Evolutionary conservation across 2,329 filamentous ascomycete genomes (phyloP).

Genomic region (Teratosphaeria epicoccoides): DNA sequence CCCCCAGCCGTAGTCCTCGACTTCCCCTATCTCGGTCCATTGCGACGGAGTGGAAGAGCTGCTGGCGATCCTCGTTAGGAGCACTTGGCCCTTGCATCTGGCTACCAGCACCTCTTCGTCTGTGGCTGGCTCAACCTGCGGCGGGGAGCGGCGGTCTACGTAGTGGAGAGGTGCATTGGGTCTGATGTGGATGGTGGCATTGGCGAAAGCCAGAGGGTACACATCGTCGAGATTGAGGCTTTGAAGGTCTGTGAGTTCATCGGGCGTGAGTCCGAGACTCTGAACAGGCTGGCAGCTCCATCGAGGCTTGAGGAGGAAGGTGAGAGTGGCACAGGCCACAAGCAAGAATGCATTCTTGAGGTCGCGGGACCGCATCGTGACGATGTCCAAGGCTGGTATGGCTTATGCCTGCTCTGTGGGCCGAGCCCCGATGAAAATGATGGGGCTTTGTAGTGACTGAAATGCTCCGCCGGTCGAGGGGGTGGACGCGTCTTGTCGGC

Average conservation of each 20-base stretch:
- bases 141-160: background rate
- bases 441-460: background rate
- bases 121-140: background rate
- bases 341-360: background rate
- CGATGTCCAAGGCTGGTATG: background rate
- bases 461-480: background rate
- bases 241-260: background rate
- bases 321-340: background rate
- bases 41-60: background rate
- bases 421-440: background rate
- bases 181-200: background rate
- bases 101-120: background rate
- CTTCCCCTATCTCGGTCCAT: background rate
- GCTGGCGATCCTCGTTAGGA: background rate
- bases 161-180: background rate
- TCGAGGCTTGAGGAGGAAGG: background rate
- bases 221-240: background rate
- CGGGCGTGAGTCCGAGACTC: no score
- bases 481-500: no score
- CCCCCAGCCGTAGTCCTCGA: background rate
- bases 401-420: background rate
- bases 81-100: background rate
- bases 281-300: background rate
- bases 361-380: background rate
- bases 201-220: background rate